Percentiles rank a stretch among this genome's conserved stretches.
phyloP scores from a whole-genome alignment of 2,329 filamentous ascomycete genomes.

The Aspergillus vadensis region DNA sequence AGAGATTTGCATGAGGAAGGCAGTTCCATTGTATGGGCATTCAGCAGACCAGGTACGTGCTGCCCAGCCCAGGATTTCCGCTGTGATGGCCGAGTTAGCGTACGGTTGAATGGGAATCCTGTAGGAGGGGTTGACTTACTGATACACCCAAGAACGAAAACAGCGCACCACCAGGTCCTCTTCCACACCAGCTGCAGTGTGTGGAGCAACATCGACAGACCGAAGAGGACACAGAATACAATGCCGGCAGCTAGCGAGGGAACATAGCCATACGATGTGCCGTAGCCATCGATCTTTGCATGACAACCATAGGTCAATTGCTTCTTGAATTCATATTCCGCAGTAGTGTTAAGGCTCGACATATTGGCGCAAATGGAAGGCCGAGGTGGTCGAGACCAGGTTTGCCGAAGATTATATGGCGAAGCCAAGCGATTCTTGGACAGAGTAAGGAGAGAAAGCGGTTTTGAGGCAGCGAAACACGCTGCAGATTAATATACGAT shows the following conservation, averaged over 20 bases:
- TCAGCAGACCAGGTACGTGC: constrained; percentile 52
- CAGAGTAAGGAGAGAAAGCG: neutral
- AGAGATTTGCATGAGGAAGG: constrained; percentile 56
- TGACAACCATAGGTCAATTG: constrained; percentile 28
- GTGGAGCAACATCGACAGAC: constrained; percentile 39
- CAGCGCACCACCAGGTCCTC: constrained; percentile 42
- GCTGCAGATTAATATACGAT: neutral
- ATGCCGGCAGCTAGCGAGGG: constrained; percentile 39
- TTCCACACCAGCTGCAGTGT: constrained; percentile 39
- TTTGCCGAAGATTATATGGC: neutral
- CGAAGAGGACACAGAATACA: constrained; percentile 37
- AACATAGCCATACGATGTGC: constrained; percentile 37
- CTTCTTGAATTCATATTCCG: constrained; percentile 12
- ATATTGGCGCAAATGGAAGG: constrained; percentile 5
- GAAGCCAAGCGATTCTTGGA: neutral
- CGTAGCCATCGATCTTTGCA: constrained; percentile 27
- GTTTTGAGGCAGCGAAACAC: neutral
- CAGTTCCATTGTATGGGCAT: constrained; percentile 53
- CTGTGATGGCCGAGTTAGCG: constrained; percentile 18
- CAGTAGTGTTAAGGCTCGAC: constrained; percentile 7
- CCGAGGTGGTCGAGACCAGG: neutral
- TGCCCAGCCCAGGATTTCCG: constrained; percentile 53
- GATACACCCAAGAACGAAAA: constrained; percentile 41
- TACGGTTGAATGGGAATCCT: neutral
- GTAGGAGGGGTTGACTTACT: constrained; percentile 25